These are phyloP conservation scores for Eucalyptus lansdowneana DNA, from an alignment of 345 rosid species.

Conservation along the genomic window DNA sequence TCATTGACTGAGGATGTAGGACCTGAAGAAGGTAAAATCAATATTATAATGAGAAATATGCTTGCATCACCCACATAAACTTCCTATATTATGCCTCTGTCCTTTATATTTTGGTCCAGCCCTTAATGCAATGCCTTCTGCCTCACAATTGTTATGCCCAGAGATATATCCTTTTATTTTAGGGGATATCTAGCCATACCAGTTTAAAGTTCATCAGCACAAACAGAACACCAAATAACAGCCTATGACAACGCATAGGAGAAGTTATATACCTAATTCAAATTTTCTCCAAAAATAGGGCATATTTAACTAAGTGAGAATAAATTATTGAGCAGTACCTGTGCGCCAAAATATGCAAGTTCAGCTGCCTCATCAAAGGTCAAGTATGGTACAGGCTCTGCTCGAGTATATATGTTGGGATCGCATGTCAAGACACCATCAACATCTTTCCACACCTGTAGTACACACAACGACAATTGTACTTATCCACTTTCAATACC, in stretches of 20 bases:
- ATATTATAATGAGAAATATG: background rate
- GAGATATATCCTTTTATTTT: background rate
- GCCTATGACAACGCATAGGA: background rate
- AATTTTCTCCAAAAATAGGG: background rate
- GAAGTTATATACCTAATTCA: background rate
- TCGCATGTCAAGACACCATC: constrained; percentile 99
- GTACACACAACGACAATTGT: background rate
- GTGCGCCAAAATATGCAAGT: constrained; percentile 98
- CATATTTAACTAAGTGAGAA: background rate
- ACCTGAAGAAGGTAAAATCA: constrained; percentile 30
- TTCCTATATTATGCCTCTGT: background rate
- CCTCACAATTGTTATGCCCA: background rate
- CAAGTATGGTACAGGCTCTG: constrained; percentile 76
- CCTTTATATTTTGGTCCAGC: background rate
- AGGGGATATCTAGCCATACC: background rate
- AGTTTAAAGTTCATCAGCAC: background rate
- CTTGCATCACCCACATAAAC: background rate
- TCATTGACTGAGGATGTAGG: constrained; percentile 97
- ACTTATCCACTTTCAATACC: background rate
- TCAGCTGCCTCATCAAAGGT: constrained; percentile 99
- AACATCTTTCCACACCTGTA: constrained; percentile 99
- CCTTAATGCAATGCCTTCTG: background rate
- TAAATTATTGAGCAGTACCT: constrained; percentile 28
- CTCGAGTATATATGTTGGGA: constrained; percentile 67
- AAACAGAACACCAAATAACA: background rate